phyloP scores from a whole-genome alignment of 495 filamentous ascomycete species.

The Trichocladium antarcticum region DNA sequence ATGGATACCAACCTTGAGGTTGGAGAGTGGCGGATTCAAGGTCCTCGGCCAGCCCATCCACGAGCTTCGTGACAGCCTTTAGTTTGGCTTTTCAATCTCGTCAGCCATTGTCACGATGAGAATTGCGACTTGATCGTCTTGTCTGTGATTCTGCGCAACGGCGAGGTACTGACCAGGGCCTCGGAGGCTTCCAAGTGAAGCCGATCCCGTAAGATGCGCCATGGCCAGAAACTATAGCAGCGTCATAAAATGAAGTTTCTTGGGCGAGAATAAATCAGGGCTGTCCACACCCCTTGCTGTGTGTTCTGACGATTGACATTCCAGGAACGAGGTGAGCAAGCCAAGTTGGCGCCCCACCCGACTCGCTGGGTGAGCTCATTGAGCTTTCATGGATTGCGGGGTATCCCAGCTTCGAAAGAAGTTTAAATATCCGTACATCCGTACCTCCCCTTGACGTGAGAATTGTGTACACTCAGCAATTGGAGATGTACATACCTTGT shows the following conservation, averaged over 20 bases:
- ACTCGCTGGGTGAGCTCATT: too few species aligned
- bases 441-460: too few species aligned
- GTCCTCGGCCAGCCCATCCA: constrained; percentile 49
- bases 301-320: too few species aligned
- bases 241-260: background rate
- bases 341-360: too few species aligned
- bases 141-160: too few species aligned
- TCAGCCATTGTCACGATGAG: background rate
- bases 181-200: constrained; percentile 3
- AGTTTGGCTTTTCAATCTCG: constrained; percentile 45
- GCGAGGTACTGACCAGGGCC: constrained; percentile 13
- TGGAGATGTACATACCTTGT: too few species aligned
- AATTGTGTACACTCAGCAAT: too few species aligned
- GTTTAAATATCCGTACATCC: too few species aligned
- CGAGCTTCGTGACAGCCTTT: constrained; percentile 47
- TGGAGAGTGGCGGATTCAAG: constrained; percentile 42
- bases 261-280: background rate
- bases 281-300: too few species aligned
- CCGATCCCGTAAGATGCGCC: background rate
- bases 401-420: background rate
- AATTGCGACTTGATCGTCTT: background rate
- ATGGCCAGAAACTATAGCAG: background rate
- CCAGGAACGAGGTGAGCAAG: too few species aligned
- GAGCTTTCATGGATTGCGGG: background rate
- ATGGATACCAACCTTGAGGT: constrained; percentile 42